Evolutionary conservation across 129 eudicot species (phyloP), one percentile per base, ranked within the genome.

Genomic region (Helianthus annuus): DNA sequence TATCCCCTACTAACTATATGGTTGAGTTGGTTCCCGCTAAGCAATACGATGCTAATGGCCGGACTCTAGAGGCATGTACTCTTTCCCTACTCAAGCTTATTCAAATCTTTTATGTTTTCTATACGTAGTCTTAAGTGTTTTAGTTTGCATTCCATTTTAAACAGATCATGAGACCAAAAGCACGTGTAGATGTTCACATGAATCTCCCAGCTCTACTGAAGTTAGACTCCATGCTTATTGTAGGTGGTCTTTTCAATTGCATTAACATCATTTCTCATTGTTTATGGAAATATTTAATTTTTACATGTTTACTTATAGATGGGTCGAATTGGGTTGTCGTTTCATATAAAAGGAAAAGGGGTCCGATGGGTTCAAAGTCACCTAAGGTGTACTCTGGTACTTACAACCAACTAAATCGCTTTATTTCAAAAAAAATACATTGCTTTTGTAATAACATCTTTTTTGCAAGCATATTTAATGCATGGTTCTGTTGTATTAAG

Each of bases 11-110:
- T 2, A 88, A 88, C 72, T 80, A 90, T 61, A 95, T 95, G 97
- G 84, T 95, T 63, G 99, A 95, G 82, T 78, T 95, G 77, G 99
- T 95, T 84, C 92, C 97, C 5, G 94, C 91, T 29, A 88, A 91
- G 73, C 96, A 91, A 68, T 58, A 82, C 56, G 88, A 83, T 32
- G 44, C 84, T 27, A 82, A 88, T 63, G 99, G 99, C 76, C 82
- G 77, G 45, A 85, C 76, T 56, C n/a, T 95, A 75, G 99, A 95
- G 99, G 99, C 86, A 84, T 29, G 7, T 42, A 16, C 66, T 57
- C 38, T 14, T 70, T 71, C 44, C 61, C 10, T 36, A 59, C 63
- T 55, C 32, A 8, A 59, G 22, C 22, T 42, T 9, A 13, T 48
- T 34, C 6, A 24, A 62, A 49, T n/a, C 24, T 59, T 14, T 10